Conservation (phyloP, 441 rosid species). For the Geranium incanum region DNA sequence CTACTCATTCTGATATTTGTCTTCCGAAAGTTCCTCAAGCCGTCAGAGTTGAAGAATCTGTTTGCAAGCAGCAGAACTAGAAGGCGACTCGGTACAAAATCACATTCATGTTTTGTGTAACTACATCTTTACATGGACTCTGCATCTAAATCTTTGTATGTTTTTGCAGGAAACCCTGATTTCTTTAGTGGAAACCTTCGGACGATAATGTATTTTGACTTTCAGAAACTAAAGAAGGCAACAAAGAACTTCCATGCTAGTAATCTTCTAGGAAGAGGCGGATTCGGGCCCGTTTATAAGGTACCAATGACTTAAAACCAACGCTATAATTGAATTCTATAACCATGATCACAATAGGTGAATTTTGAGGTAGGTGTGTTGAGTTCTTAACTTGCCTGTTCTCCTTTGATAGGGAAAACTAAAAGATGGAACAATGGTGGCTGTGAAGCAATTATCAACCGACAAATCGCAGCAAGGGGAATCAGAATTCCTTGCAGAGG, state of each 20-base stretch:
- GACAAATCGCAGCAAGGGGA: conserved; percentile 46
- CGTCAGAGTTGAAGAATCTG: conserved; percentile 22
- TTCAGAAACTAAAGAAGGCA: conserved; percentile 36
- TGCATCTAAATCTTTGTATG: not conserved
- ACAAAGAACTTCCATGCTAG: conserved; percentile 34
- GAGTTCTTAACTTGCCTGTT: not conserved
- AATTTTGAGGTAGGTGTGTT: too few species aligned
- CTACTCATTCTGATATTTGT: conserved; percentile 31
- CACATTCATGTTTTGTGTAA: not conserved
- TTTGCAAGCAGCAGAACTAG: not conserved
- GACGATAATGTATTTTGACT: conserved; percentile 32
- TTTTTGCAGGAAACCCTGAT: conserved; percentile 27
- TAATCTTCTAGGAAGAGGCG: conserved; percentile 40
- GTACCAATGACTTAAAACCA: conserved; percentile 18
- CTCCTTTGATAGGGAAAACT: conserved; percentile 31
- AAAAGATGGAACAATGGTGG: conserved; percentile 35
- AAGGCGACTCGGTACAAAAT: conserved; percentile 21
- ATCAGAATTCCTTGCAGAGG: conserved; percentile 40
- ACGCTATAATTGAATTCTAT: too few species aligned
- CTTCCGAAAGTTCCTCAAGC: conserved; percentile 30
- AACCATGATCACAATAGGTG: too few species aligned
- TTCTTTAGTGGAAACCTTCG: conserved; percentile 40
- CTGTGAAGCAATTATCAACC: conserved; percentile 33
- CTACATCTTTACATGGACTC: not conserved
- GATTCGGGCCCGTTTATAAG: conserved; percentile 42